Percentiles rank a stretch among this genome's conserved stretches.
Conservation (phyloP, 2,329 filamentous ascomycete species). For the Grosmannia huntii region DNA sequence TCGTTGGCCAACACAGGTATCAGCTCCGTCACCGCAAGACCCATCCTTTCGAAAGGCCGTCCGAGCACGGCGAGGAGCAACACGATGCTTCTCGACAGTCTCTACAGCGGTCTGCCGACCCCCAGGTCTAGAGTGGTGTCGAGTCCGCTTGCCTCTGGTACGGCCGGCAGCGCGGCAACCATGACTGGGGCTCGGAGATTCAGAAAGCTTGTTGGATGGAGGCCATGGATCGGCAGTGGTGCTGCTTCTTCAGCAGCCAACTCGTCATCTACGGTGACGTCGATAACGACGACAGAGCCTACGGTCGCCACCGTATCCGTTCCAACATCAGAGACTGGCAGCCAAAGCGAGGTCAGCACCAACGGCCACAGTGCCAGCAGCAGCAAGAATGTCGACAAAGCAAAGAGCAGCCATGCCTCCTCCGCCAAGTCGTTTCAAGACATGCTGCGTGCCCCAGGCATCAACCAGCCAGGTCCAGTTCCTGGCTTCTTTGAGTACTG, state of each 20-base stretch:
- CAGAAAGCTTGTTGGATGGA: slow-evolving; percentile 20
- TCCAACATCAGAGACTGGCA: background rate
- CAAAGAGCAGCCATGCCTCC: background rate
- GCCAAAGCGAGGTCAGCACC: slow-evolving; percentile 4
- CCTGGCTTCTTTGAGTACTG: slow-evolving; percentile 54
- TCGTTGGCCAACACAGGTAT: slow-evolving; percentile 42
- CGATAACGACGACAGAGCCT: background rate
- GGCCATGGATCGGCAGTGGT: slow-evolving; percentile 28
- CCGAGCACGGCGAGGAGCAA: slow-evolving; percentile 36
- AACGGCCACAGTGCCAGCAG: background rate
- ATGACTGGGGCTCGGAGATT: slow-evolving; percentile 4
- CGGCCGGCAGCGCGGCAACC: background rate
- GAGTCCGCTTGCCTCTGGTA: slow-evolving; percentile 10
- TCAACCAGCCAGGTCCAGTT: slow-evolving; percentile 67
- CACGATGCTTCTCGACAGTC: slow-evolving; percentile 44
- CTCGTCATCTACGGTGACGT: background rate
- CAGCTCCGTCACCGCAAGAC: slow-evolving; percentile 45
- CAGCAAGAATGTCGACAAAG: background rate
- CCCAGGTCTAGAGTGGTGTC: slow-evolving; percentile 16
- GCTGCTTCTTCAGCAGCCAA: too few relatives aligned
- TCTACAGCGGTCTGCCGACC: slow-evolving; percentile 23
- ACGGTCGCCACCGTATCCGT: background rate
- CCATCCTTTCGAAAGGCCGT: slow-evolving; percentile 34
- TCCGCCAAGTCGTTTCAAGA: slow-evolving; percentile 17
- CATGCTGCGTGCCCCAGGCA: slow-evolving; percentile 47